Base-by-base conservation (phyloP, 192 early-diverging fungal species). In the Chytriomyces sp. region DNA sequence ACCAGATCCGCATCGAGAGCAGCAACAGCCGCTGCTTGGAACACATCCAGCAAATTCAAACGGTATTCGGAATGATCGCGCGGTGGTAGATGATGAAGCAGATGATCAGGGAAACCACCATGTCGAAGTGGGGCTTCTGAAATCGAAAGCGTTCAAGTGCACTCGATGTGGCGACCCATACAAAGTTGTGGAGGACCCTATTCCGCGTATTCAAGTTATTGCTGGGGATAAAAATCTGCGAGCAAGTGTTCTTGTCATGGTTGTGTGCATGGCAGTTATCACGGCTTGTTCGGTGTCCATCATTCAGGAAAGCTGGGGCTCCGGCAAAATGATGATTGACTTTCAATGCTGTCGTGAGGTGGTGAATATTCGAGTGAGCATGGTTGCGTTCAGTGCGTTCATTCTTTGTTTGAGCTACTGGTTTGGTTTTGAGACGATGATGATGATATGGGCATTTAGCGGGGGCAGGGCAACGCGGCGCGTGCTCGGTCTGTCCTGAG, bases 101-200 rank as follows among this genome's bases (percentile, higher is more conserved):
- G 1, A 35, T 35, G 2, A 35, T 35, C 35, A 35, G 35, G 35
- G 35, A 35, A 35, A 35, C 35, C 35, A 35, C 35, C 35, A 35
- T 35, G 1, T 35, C 35, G 35, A 35, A 35, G 35, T 35, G 35
- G 35, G 2, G 35, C 46, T 53, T 35, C 45, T 70, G 26, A 45
- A 18, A 23, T 50, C 80, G n/a, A 20, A 43, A 9, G 48, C 18
- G 9, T 81, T 83, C 70, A 26, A 64, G 24, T 87, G 83, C 77
- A 82, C 81, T 16, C 81, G 86, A 26, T 86, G 85, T 61, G n/a
- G 62, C 5, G 76, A 84, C 45, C 67, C 77, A 5, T 84, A 85
- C 63, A 46, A 46, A 7, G 75, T 74, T 1, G 60, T 63, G 2
- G 64, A 75, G 64, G 45, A 10, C 16, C 81, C 77, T 0, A 60